These are phyloP conservation scores for Naematelia aurantialba DNA, from an alignment of 768 basidiomycete genomes.

Conservation along the genomic window DNA sequence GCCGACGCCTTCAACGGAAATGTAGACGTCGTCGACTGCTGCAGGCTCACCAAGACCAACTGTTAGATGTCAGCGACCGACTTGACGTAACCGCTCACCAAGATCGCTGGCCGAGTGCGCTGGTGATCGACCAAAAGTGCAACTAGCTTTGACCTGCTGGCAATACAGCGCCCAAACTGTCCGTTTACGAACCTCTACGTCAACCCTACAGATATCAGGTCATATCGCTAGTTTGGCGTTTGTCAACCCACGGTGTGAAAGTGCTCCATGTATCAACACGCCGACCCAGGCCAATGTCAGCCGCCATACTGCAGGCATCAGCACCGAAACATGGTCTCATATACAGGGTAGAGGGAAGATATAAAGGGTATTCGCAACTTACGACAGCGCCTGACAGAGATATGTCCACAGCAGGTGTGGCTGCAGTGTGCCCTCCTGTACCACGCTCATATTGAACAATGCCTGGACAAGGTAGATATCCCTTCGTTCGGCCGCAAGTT, in stretches of 20 bases:
- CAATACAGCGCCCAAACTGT: slow-evolving; percentile 29
- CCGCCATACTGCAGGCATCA: slow-evolving; percentile 15
- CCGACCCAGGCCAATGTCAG: slow-evolving; percentile 27
- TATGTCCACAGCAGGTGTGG: slow-evolving; percentile 18
- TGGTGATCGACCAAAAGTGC: slow-evolving; percentile 23
- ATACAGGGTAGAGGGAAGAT: no score
- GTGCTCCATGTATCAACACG: slow-evolving; percentile 19
- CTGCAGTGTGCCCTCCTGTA: slow-evolving; percentile 21
- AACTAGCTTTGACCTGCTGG: slow-evolving; percentile 24
- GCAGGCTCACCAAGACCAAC: slow-evolving; percentile 18
- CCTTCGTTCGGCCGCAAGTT: slow-evolving; percentile 10
- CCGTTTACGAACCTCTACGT: slow-evolving; percentile 24
- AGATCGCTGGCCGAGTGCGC: slow-evolving; percentile 20
- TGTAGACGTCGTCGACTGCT: slow-evolving; percentile 22
- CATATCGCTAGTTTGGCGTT: background rate
- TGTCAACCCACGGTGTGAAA: slow-evolving; percentile 12
- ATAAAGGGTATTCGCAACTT: background rate
- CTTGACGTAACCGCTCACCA: slow-evolving; percentile 12
- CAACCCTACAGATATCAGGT: slow-evolving; percentile 7
- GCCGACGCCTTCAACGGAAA: slow-evolving; percentile 15
- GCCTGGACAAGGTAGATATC: slow-evolving; percentile 26
- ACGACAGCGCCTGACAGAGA: slow-evolving; percentile 24
- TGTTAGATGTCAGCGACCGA: slow-evolving; percentile 2
- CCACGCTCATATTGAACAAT: slow-evolving; percentile 19
- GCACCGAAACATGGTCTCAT: no score